phyloP scores from a whole-genome alignment of 441 rosid species.

The Adansonia rubrostipa region DNA sequence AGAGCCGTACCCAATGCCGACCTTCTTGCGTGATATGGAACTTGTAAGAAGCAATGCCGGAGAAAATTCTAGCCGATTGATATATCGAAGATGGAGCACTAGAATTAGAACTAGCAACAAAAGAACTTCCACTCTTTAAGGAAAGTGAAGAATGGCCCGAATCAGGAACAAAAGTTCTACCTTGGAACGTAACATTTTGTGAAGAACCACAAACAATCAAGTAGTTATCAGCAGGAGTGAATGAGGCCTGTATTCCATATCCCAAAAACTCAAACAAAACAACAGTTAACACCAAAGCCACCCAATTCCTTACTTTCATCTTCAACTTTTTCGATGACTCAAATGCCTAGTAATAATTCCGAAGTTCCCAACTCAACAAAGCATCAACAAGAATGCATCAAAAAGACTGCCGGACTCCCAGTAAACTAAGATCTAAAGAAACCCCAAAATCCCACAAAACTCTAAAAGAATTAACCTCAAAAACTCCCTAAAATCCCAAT shows the following conservation, averaged over 20 bases:
- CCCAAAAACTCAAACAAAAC: slow-evolving; percentile 43
- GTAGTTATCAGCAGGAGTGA: slow-evolving; percentile 72
- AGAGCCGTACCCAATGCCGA: slow-evolving; percentile 96
- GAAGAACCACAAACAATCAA: slow-evolving; percentile 84
- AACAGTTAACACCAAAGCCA: slow-evolving; percentile 39
- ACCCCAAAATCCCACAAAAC: slow-evolving; percentile 15
- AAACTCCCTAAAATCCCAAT: slow-evolving; percentile 22
- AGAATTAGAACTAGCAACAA: slow-evolving; percentile 51
- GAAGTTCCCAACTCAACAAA: slow-evolving; percentile 33
- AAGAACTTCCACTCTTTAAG: slow-evolving; percentile 58
- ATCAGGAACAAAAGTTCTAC: slow-evolving; percentile 83
- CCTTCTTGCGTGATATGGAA: slow-evolving; percentile 69
- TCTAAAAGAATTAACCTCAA: neutral
- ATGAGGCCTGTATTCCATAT: slow-evolving; percentile 50
- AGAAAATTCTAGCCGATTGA: slow-evolving; percentile 81
- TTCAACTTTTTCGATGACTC: slow-evolving; percentile 38
- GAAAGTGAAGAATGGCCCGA: slow-evolving; percentile 55
- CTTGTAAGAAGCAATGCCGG: slow-evolving; percentile 67
- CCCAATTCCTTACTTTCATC: slow-evolving; percentile 51
- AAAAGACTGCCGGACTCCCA: slow-evolving; percentile 19
- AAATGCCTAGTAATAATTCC: slow-evolving; percentile 35
- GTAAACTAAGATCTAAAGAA: slow-evolving; percentile 25
- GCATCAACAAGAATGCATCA: neutral
- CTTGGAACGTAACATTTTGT: slow-evolving; percentile 64
- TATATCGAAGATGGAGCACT: slow-evolving; percentile 58